A percentile compares a stretch with the other conserved stretches of the same genome.
Evolutionary conservation across 2,329 filamentous ascomycete species (phyloP).

Genomic region (Ophiobolus disseminans): DNA sequence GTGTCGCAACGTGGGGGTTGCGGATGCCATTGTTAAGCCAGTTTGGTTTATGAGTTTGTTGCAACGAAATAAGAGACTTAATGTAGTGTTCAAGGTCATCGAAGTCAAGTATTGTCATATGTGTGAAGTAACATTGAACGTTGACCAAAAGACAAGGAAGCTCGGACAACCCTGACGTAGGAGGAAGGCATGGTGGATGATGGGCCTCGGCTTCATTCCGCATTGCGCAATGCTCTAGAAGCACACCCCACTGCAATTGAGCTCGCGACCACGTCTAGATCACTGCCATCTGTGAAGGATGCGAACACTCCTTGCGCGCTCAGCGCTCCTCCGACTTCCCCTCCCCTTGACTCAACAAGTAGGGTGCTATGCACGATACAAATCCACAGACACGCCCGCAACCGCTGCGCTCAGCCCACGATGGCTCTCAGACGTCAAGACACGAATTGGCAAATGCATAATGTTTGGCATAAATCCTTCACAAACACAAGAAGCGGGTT

Average conservation of each 20-base stretch:
- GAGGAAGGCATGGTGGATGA: neutral
- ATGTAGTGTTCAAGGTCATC: no score
- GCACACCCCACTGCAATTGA: constrained; percentile 9
- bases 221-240: constrained; percentile 10
- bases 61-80: no score
- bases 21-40: constrained; percentile 33
- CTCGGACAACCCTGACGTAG: no score
- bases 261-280: neutral
- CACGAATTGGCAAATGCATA: constrained; percentile 75
- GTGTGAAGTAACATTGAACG: no score
- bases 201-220: constrained; percentile 23
- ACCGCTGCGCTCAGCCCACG: constrained; percentile 51
- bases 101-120: no score
- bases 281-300: neutral
- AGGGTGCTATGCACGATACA: constrained; percentile 7
- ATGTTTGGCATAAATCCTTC: constrained; percentile 70
- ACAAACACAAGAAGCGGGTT: constrained; percentile 66
- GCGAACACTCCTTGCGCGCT: neutral
- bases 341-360: constrained; percentile 6
- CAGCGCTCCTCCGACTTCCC: neutral
- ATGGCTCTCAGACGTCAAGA: constrained; percentile 74
- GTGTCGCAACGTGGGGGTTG: constrained; percentile 68
- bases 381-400: constrained; percentile 1
- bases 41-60: neutral
- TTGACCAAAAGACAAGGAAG: no score